These are phyloP conservation scores for Euphrasia confusa DNA, from an alignment of 257 asterid species.

Conservation along the genomic window DNA sequence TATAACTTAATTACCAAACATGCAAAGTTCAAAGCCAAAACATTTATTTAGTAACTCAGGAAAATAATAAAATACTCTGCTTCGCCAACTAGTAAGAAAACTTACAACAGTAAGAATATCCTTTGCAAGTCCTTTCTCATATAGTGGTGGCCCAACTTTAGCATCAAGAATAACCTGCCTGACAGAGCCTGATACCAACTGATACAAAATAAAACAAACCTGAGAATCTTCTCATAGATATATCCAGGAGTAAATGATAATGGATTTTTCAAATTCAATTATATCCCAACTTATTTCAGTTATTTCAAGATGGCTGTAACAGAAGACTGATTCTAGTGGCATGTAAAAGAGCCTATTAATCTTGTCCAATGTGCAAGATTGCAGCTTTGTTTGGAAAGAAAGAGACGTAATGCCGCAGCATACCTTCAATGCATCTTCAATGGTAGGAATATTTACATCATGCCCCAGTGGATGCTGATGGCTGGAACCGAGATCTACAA, in stretches of 20 bases:
- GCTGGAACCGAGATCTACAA: constrained; percentile 52
- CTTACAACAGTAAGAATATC: constrained; percentile 76
- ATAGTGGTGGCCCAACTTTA: constrained; percentile 85
- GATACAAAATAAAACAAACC: constrained; percentile 29
- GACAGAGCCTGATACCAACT: constrained; percentile 78
- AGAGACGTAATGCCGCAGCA: constrained; percentile 19
- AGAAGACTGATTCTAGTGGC: constrained; percentile 19
- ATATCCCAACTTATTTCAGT: constrained; percentile 13
- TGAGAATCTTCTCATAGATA: constrained; percentile 19
- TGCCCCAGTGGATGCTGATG: constrained; percentile 42
- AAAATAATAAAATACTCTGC: constrained; percentile 11
- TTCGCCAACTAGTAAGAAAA: constrained; percentile 14
- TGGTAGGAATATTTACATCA: constrained; percentile 56
- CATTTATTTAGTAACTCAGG: constrained; percentile 8
- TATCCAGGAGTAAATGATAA: constrained; percentile 16
- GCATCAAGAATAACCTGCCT: constrained; percentile 79
- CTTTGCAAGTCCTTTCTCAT: constrained; percentile 72
- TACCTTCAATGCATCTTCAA: constrained; percentile 86
- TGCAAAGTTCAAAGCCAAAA: constrained; percentile 10
- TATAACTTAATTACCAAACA: constrained; percentile 14
- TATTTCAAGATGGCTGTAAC: constrained; percentile 9
- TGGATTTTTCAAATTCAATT: constrained; percentile 13
- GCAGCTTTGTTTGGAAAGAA: constrained; percentile 14
- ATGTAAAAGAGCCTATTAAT: background rate
- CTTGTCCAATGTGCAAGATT: constrained; percentile 19